Conservation (phyloP, 1,139 yeast genomes). For the Casaregolazyma lundiana region DNA sequence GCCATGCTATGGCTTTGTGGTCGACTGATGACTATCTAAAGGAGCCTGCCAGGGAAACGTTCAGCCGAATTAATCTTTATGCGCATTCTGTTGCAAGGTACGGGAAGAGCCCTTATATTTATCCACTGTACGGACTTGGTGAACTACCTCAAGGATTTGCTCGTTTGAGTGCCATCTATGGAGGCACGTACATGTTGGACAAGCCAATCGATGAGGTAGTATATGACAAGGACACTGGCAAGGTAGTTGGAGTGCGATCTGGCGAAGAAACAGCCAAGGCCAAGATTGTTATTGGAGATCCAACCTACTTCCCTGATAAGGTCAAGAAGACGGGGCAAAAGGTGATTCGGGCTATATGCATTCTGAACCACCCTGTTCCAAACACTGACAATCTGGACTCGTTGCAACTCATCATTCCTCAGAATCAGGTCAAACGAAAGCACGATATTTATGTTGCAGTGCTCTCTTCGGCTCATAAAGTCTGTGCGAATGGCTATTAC, state of each 20-base stretch:
- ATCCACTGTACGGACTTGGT: constrained; percentile 95
- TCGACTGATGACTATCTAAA: constrained; percentile 84
- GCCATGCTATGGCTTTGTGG: constrained; percentile 98
- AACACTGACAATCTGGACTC: constrained; percentile 82
- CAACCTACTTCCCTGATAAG: constrained; percentile 92
- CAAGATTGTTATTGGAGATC: constrained; percentile 94
- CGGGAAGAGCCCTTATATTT: constrained; percentile 94
- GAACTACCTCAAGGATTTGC: constrained; percentile 99
- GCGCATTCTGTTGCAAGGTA: constrained; percentile 89
- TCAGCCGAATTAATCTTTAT: constrained; percentile 79
- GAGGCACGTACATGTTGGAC: constrained; percentile 98
- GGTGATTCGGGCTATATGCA: constrained; percentile 93
- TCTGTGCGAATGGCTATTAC: constrained; percentile 83
- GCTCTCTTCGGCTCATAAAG: constrained; percentile 85
- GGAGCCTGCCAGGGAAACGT: constrained; percentile 89
- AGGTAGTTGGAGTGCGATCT: constrained; percentile 80
- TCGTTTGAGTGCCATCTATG: constrained; percentile 91
- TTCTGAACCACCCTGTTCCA: constrained; percentile 85
- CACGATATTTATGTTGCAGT: constrained; percentile 94
- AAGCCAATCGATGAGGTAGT: constrained; percentile 89
- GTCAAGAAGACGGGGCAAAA: constrained; percentile 80
- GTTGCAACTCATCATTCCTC: constrained; percentile 91
- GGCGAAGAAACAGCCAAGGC: constrained; percentile 92
- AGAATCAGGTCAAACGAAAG: constrained; percentile 89
- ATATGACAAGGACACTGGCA: constrained; percentile 63